Conservation (phyloP, 768 basidiomycete genomes). For the Trametes sanguinea region DNA sequence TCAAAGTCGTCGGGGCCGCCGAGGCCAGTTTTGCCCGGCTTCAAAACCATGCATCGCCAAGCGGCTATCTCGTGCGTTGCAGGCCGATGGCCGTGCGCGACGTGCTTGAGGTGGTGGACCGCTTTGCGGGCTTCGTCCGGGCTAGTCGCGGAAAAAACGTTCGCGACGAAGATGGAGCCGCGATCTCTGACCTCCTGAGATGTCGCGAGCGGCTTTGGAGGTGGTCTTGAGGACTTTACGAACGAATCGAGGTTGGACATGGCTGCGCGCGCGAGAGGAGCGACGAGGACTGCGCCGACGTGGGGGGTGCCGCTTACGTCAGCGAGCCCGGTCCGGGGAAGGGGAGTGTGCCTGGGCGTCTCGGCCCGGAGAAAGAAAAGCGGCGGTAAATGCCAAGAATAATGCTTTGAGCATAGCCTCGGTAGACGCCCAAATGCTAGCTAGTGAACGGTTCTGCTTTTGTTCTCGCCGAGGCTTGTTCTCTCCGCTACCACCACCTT, state of each 20-base stretch:
- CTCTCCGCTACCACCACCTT: conserved; percentile 11
- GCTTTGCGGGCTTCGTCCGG: conserved; percentile 51
- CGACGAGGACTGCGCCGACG: background rate
- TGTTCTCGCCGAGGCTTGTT: conserved; percentile 13
- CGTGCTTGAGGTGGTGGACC: conserved; percentile 54
- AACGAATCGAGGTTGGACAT: conserved; percentile 55
- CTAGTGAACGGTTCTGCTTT: background rate
- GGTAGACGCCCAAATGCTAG: conserved; percentile 1
- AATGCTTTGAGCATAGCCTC: background rate
- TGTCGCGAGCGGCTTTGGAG: conserved; percentile 49
- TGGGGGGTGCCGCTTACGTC: background rate
- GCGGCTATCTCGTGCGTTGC: conserved; percentile 76
- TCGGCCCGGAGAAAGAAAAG: background rate
- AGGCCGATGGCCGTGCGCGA: conserved; percentile 57
- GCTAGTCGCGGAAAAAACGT: conserved; percentile 57
- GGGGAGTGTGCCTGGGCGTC: background rate
- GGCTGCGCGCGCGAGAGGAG: background rate
- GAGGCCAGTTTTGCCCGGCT: conserved; percentile 63
- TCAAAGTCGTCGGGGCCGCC: conserved; percentile 77
- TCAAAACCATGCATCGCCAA: conserved; percentile 78
- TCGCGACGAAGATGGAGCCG: conserved; percentile 69
- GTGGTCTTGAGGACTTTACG: conserved; percentile 46
- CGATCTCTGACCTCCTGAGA: conserved; percentile 80
- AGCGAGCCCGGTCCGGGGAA: background rate
- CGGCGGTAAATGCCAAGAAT: background rate